These are phyloP conservation scores for Rhizopogon roseolus DNA, from an alignment of 768 basidiomycete genomes.

Conservation along the genomic window DNA sequence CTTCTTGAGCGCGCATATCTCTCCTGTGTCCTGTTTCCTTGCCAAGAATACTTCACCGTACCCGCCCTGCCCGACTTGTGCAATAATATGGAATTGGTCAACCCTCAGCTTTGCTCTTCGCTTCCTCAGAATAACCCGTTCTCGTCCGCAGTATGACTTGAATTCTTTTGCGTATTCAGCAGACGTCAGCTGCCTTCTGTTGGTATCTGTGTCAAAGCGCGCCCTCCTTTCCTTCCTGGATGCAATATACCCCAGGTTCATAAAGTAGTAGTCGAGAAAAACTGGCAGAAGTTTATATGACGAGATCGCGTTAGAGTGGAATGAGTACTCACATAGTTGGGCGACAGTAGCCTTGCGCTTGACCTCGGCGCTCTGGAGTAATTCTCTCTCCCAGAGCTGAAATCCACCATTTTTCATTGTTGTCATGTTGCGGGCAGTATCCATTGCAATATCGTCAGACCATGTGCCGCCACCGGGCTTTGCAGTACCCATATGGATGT, in stretches of 20 bases:
- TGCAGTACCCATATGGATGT: slow-evolving; percentile 63
- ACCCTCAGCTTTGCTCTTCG: slow-evolving; percentile 90
- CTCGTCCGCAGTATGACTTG: slow-evolving; percentile 89
- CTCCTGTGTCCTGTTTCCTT: slow-evolving; percentile 90
- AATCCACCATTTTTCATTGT: slow-evolving; percentile 51
- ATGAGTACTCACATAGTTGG: slow-evolving; percentile 73
- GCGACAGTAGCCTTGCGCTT: slow-evolving; percentile 95
- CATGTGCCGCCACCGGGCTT: slow-evolving; percentile 38
- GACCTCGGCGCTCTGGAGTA: slow-evolving; percentile 82
- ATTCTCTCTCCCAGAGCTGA: slow-evolving; percentile 80
- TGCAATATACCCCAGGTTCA: slow-evolving; percentile 85
- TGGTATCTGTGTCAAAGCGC: slow-evolving; percentile 80
- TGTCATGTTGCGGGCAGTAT: slow-evolving; percentile 32
- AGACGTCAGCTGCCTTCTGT: slow-evolving; percentile 50
- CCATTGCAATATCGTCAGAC: slow-evolving; percentile 61
- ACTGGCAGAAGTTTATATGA: slow-evolving; percentile 39
- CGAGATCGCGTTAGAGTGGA: slow-evolving; percentile 1
- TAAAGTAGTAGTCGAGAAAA: slow-evolving; percentile 98
- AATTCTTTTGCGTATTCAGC: slow-evolving; percentile 73
- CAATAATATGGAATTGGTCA: slow-evolving; percentile 97
- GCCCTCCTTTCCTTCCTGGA: slow-evolving; percentile 79
- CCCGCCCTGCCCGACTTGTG: slow-evolving; percentile 97
- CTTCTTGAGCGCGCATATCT: slow-evolving; percentile 96
- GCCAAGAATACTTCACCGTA: slow-evolving; percentile 98
- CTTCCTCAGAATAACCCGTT: slow-evolving; percentile 87